Evolutionary conservation across 2,329 filamentous ascomycete species (phyloP).

Genomic region (Epicoccum sorghinum): DNA sequence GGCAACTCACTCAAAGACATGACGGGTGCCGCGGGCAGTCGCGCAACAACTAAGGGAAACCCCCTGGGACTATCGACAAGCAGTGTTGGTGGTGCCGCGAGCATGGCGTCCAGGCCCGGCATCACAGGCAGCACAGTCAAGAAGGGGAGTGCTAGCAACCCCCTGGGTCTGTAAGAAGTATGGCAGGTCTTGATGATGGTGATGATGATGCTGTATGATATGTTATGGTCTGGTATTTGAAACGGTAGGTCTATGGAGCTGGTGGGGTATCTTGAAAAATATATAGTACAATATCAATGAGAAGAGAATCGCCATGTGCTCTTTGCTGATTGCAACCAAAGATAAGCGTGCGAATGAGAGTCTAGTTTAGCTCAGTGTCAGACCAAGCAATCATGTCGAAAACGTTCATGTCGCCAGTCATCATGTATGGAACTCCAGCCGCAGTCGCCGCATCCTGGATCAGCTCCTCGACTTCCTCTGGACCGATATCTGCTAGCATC

Average conservation of each 20-base stretch:
- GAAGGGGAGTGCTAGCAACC: constrained; percentile 49
- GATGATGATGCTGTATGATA: constrained; percentile 15
- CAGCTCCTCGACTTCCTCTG: constrained; percentile 37
- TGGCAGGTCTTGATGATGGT: background rate
- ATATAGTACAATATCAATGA: constrained; percentile 7
- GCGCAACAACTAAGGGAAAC: constrained; percentile 54
- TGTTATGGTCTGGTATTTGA: constrained; percentile 2
- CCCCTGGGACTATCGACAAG: constrained; percentile 52
- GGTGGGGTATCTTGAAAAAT: constrained; percentile 22
- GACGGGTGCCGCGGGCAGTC: constrained; percentile 51
- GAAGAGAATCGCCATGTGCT: background rate
- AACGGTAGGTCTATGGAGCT: constrained; percentile 15
- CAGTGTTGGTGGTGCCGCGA: constrained; percentile 35
- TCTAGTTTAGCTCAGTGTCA: background rate
- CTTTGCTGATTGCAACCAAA: background rate
- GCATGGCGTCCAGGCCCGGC: constrained; percentile 30
- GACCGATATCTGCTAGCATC: constrained; percentile 28
- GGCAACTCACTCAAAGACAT: constrained; percentile 58
- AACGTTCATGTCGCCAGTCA: constrained; percentile 36
- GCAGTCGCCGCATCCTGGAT: constrained; percentile 35
- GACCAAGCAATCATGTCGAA: background rate
- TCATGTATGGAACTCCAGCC: constrained; percentile 32
- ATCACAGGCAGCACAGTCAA: constrained; percentile 28
- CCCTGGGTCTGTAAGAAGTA: constrained; percentile 46
- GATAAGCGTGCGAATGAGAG: background rate